These are phyloP conservation scores for Cladosporium velox DNA, from an alignment of 2,329 filamentous ascomycete genomes.

Conservation along the genomic window DNA sequence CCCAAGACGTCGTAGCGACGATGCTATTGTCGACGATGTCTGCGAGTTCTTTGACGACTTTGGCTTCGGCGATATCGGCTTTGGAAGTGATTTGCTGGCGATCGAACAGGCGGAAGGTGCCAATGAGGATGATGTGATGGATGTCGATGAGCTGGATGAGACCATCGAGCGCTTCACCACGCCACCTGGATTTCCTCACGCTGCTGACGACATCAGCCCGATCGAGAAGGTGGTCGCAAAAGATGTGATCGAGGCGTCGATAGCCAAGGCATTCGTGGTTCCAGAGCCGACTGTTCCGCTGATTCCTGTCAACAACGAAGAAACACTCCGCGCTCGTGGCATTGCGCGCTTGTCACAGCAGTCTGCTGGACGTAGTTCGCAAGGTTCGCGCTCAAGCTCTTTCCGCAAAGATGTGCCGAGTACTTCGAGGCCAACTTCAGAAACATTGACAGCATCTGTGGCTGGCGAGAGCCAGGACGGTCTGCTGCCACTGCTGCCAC, in stretches of 20 bases:
- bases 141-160: constrained; percentile 24
- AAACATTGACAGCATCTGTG: neutral
- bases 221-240: constrained; percentile 31
- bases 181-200: constrained; percentile 24
- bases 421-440: neutral
- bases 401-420: neutral
- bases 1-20: constrained; percentile 37
- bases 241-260: constrained; percentile 26
- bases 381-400: neutral
- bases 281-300: constrained; percentile 7
- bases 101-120: constrained; percentile 4
- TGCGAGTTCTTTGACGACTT: constrained; percentile 46
- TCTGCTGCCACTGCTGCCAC: constrained; percentile 24
- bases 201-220: constrained; percentile 26
- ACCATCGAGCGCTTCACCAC: constrained; percentile 30
- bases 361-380: constrained; percentile 18
- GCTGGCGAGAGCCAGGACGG: neutral
- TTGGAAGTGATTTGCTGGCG: constrained; percentile 28
- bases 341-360: constrained; percentile 32
- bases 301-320: constrained; percentile 31
- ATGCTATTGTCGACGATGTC: constrained; percentile 43
- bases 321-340: constrained; percentile 32
- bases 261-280: neutral
- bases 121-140: constrained; percentile 23
- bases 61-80: constrained; percentile 37